Evolutionary conservation across 352 stramenopile genomes (phyloP), one percentile per base, ranked within the genome.

Genomic region (Pythium phragmiticola): DNA sequence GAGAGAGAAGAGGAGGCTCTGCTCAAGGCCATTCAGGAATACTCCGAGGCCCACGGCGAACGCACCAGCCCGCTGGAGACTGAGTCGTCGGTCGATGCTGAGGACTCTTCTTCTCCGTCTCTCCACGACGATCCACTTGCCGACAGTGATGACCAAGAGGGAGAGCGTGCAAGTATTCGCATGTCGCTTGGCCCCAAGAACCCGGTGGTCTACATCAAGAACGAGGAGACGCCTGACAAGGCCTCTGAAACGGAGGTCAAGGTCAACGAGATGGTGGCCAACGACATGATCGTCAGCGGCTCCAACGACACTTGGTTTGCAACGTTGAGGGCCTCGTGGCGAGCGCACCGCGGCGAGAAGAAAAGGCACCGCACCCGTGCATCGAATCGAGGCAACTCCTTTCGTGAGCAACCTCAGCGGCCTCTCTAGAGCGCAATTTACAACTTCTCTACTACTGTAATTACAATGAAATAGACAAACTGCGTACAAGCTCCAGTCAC

Each of bases 151-250:
- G 42, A 33, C 0, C n/a, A 54, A 16, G 54, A 52, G 26, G 26
- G 30, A 12, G 47, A 59, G 9, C 23, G 50, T 4, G 45, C 12
- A 16, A 33, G 53, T 4, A 16, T 36, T 7, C 11, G 39, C 19
- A 11, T 43, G 8, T 0, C 17, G 7, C n/a, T 47, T 0, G 9
- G 30, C 11, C 43, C 19, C 4, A 51, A 28, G 12, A 60, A 55
- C 34, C 51, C 60, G 16, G 61, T 67, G 42, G 55, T 61, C 33
- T 23, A 61, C 52, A 61, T 46, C 60, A 60, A 58, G 28, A 56
- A 61, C 34, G 30, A 42, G 34, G 21, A 51, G 34, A 39, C 34
- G 34, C 2, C 7, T 13, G 34, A 39, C 7, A 39, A 39, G 34
- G 7, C 34, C 34, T 14, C 34, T 13, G 34, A 9, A 13, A 39